Conservation (phyloP, 2,329 filamentous ascomycete genomes). For the Lasiodiplodia sp. region DNA sequence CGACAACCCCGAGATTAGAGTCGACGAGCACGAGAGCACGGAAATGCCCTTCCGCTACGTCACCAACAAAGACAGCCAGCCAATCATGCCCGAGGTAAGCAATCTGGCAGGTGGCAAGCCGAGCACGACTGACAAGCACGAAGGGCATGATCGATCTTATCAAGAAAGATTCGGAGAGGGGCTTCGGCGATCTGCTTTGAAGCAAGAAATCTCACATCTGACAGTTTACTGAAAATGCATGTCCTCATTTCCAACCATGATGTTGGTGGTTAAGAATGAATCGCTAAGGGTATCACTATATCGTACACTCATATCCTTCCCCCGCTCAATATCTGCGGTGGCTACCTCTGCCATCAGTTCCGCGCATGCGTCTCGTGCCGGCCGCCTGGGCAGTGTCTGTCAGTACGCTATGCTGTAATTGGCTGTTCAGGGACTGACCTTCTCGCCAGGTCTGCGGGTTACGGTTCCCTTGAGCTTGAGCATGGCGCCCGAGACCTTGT, state of each 20-base stretch:
- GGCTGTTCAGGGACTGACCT: slow-evolving; percentile 55
- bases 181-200: slow-evolving; percentile 82
- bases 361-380: slow-evolving; percentile 75
- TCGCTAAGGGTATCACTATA: slow-evolving; percentile 27
- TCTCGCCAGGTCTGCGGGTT: slow-evolving; percentile 72
- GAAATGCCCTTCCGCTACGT: slow-evolving; percentile 99
- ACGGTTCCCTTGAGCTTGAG: slow-evolving; percentile 75
- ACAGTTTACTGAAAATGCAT: not conserved
- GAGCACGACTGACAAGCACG: slow-evolving; percentile 29
- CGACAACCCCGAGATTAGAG: slow-evolving; percentile 87
- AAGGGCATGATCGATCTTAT: slow-evolving; percentile 96
- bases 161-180: slow-evolving; percentile 91
- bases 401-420: slow-evolving; percentile 9
- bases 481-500: slow-evolving; percentile 80
- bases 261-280: not conserved
- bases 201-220: not conserved
- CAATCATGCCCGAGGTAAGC: slow-evolving; percentile 88
- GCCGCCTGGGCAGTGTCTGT: slow-evolving; percentile 62
- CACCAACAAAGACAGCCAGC: slow-evolving; percentile 73
- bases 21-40: slow-evolving; percentile 91
- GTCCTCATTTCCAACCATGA: not conserved
- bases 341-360: slow-evolving; percentile 66
- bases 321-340: slow-evolving; percentile 21
- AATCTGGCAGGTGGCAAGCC: not conserved
- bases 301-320: not conserved